Conservation (phyloP, 2,329 filamentous ascomycete species). For the Botrytis pseudocinerea region DNA sequence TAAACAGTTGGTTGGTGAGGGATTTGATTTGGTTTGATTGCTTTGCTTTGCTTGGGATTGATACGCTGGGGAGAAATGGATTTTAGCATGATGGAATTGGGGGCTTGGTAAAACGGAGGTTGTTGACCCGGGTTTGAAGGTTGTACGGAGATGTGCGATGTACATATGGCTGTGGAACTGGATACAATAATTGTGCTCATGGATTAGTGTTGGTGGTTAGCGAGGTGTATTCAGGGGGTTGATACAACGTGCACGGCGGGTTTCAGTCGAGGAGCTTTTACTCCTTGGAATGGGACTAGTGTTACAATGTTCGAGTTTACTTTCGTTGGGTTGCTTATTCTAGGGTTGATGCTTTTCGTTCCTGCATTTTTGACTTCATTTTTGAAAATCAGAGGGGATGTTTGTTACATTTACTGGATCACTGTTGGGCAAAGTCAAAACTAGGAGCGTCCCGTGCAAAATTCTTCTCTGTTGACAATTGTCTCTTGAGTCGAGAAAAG, state of each 20-base stretch:
- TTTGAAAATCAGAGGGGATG: neutral
- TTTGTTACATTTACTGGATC: neutral
- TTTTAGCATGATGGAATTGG: conserved; percentile 1
- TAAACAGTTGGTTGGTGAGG: neutral
- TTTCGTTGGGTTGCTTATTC: neutral
- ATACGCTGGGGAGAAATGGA: neutral
- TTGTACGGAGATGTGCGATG: neutral
- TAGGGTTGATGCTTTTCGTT: neutral
- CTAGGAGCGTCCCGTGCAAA: too few relatives aligned
- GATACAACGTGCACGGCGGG: neutral
- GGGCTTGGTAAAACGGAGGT: neutral
- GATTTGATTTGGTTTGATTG: neutral
- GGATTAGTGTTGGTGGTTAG: neutral
- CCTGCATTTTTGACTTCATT: neutral
- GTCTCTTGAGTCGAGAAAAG: neutral
- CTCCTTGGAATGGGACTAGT: too few relatives aligned
- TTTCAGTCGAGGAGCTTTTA: too few relatives aligned
- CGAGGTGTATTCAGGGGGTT: neutral
- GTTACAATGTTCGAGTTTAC: neutral
- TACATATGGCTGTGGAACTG: neutral
- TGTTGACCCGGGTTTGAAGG: neutral
- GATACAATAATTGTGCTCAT: neutral
- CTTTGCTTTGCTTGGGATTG: neutral
- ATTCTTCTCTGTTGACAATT: neutral
- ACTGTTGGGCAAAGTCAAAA: neutral